These are phyloP conservation scores for Leishmania arabica DNA, from an alignment of 208 protist species.

Conservation along the genomic window DNA sequence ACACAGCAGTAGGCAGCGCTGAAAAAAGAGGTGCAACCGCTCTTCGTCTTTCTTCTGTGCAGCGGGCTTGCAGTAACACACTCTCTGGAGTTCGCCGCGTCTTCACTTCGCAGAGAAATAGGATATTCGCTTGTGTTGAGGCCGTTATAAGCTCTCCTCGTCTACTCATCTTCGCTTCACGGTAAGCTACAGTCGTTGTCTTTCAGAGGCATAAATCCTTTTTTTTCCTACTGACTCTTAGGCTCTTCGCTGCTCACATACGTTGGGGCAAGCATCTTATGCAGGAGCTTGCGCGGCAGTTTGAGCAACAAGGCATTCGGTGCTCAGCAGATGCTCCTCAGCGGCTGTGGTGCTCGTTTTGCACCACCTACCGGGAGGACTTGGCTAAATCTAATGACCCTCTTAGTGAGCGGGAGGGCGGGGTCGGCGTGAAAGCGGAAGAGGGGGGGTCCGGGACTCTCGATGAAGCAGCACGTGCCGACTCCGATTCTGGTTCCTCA, in stretches of 20 bases:
- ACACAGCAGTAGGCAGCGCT: neutral
- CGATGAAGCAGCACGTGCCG: neutral
- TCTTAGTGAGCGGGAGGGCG: neutral
- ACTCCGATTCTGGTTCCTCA: neutral
- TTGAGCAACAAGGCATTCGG: conserved; percentile 30
- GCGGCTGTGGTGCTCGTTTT: conserved; percentile 29
- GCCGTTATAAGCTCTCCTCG: neutral
- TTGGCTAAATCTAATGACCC: neutral
- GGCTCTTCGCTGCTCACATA: neutral
- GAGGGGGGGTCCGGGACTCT: neutral
- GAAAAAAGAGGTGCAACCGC: neutral
- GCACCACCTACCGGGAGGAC: conserved; percentile 12
- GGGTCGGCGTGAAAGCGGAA: neutral
- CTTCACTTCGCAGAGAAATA: neutral
- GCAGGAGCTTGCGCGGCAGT: conserved; percentile 25
- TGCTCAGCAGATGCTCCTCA: conserved; percentile 13
- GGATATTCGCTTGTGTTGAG: neutral
- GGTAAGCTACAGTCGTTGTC: neutral
- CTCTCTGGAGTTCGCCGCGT: neutral
- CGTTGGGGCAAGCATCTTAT: neutral
- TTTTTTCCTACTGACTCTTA: neutral
- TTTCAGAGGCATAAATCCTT: neutral
- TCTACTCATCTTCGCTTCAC: neutral
- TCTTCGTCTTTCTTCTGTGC: neutral
- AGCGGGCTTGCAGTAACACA: neutral